Evolutionary conservation across 1,284 basidiomycete species (phyloP), one percentile per base, ranked within the genome.

Genomic region (Cryptococcus maquisensis): DNA sequence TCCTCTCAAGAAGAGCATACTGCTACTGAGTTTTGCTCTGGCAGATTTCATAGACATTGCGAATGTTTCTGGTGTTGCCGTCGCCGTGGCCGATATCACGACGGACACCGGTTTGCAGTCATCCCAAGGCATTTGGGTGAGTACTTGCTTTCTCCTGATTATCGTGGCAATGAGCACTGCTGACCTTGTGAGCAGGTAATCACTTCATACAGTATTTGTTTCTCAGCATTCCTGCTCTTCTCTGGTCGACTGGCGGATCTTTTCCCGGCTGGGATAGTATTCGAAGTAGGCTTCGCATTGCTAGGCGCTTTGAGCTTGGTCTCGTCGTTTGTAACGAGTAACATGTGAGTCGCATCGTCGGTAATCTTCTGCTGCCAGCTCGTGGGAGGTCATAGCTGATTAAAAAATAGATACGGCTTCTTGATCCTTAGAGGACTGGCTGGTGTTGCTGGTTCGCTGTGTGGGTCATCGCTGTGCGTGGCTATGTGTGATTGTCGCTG

Each of bases 381-480:
- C 9, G 7, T 20, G 46, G 36, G 35, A 21, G 0, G 9, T 9
- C 28, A 6, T 32, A 32, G 6, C 28, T 32, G 15, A 16, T 10
- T 21, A 44, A 1, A 23, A 15, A 5, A 1, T 23, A 53, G 51
- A 42, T 69, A 68, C 49, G 72, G 66, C 6, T 75, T 74, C 62
- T 54, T 74, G 18, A 62, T 74, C 42, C 56, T 75, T 1, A 63
- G 73, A 52, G 72, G 69, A 18, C 45, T 75, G 12, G 63, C 67
- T 24, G 73, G 72, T n/a, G 60, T 74, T 24, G 48, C 47, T 18
- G 73, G 72, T 0, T 54, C 67, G 1, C 54, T 67, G 59, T 66
- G 55, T 61, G 42, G 52, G 60, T 51, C 20, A 36, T 6, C 3
- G 20, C n/a, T 41, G 16, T 4, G 2, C 9, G 23, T 13, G 23